Evolutionary conservation across 208 protist genomes (phyloP), one percentile per base, ranked within the genome.

Genomic region (Trypanosoma caninum): DNA sequence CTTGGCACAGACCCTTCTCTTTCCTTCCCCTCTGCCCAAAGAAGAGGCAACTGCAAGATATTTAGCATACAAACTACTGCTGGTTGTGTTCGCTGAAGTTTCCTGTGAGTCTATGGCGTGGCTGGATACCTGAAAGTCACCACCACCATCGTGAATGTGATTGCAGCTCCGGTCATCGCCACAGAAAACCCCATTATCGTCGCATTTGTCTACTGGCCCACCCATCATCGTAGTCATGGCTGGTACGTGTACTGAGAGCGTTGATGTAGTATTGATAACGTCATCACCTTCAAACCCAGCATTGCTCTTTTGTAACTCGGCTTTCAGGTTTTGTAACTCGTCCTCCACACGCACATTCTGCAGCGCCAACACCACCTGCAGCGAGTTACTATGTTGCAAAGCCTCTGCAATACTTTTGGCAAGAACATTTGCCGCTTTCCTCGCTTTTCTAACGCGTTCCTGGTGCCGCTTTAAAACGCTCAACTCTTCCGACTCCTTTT

Each of bases 291-390:
- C 51, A 34, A 57, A n/a, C 47, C 20, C 37, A 47, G 10, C 22
- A 18, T 23, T n/a, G 27, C 59, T 48, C 33, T 28, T 33, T 65
- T 61, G 74, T 1, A 59, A 68, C 22, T 80, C 72, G 13, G 57
- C 64, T 51, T 75, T 61, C 20, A 91, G 65, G 35, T 78, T 50
- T 44, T 85, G 73, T 20, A 86, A 51, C 58, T 75, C 69, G 2
- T 72, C 60, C 45, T 82, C 78, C 44, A 82, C 72, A 53, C 79
- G 72, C 20, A 84, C 42, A 50, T 66, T 76, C 65, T 82, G 77
- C 64, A 88, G 65, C 38, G 80, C 72, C 18, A 64, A 53, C 16
- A 91, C 58, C 20, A 82, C 56, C 18, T 65, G 59, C 1, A 74
- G 35, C 6, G 73, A 72, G 22, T 56, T 65, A 25, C 42, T 53